Evolutionary conservation across 371 early-diverging fungal species (phyloP).

Genomic region (Haplosporangium sp.): DNA sequence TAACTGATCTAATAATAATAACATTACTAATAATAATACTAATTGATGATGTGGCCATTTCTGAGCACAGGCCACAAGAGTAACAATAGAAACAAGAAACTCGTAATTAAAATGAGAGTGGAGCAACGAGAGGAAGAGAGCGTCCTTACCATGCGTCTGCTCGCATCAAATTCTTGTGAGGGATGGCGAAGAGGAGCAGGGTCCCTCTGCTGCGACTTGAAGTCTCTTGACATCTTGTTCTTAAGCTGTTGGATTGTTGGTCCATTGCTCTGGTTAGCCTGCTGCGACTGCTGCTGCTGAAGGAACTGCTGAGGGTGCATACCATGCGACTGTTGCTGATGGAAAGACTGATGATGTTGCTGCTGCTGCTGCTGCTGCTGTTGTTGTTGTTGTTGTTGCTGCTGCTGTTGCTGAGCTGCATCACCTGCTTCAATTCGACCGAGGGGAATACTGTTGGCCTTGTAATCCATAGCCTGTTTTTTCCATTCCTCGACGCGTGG

Average conservation of each 20-base stretch:
- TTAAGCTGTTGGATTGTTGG: slow-evolving; percentile 34
- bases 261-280: slow-evolving; percentile 14
- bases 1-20: no score
- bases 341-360: background rate
- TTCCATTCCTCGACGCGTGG: slow-evolving; percentile 84
- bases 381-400: slow-evolving; percentile 34
- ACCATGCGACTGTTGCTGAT: slow-evolving; percentile 15
- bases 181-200: slow-evolving; percentile 9
- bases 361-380: slow-evolving; percentile 21
- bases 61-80: no score
- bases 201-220: slow-evolving; percentile 28
- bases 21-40: no score
- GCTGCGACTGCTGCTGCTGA: slow-evolving; percentile 15
- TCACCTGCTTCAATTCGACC: slow-evolving; percentile 50
- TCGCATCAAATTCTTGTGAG: slow-evolving; percentile 41
- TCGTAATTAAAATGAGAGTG: no score
- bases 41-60: no score
- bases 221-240: slow-evolving; percentile 39
- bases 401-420: slow-evolving; percentile 45
- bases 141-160: slow-evolving; percentile 36
- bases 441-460: slow-evolving; percentile 67
- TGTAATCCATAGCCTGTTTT: slow-evolving; percentile 69
- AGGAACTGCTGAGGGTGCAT: background rate
- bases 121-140: background rate
- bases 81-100: no score